phyloP scores from a whole-genome alignment of 2,329 filamentous ascomycete genomes.

The Esteya vermicola region DNA sequence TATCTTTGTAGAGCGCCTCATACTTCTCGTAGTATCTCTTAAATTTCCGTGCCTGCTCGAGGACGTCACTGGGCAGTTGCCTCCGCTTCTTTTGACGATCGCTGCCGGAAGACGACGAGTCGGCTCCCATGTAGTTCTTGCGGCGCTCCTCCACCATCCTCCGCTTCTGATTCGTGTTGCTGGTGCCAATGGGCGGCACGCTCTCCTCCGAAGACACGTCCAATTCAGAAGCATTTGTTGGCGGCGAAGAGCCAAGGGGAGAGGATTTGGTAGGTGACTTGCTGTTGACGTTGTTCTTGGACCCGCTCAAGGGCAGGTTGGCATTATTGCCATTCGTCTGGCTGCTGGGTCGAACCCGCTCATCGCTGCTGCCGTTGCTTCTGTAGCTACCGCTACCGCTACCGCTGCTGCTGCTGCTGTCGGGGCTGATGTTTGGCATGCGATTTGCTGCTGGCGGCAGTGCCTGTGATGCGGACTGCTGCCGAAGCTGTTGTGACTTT shows the following conservation, averaged over 20 bases:
- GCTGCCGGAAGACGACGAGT: slow-evolving; percentile 13
- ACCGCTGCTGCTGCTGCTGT: slow-evolving; percentile 5
- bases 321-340: neutral
- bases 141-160: slow-evolving; percentile 16
- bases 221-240: slow-evolving; percentile 50
- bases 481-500: neutral
- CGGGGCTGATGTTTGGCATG: slow-evolving; percentile 14
- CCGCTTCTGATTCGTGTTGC: slow-evolving; percentile 25
- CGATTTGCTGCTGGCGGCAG: slow-evolving; percentile 15
- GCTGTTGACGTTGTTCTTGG: slow-evolving; percentile 26
- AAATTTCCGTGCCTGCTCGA: slow-evolving; percentile 40
- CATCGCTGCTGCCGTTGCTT: neutral
- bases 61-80: slow-evolving; percentile 30
- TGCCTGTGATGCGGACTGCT: slow-evolving; percentile 17
- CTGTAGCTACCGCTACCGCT: neutral
- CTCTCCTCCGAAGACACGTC: slow-evolving; percentile 22
- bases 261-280: slow-evolving; percentile 50
- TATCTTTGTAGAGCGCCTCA: slow-evolving; percentile 39
- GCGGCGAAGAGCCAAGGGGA: slow-evolving; percentile 49
- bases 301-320: slow-evolving; percentile 17
- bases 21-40: slow-evolving; percentile 43
- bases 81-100: slow-evolving; percentile 12
- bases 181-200: slow-evolving; percentile 14
- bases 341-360: no score
- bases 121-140: slow-evolving; percentile 7